phyloP scores from a whole-genome alignment of 192 early-diverging fungal genomes.

The Podila verticillata region DNA sequence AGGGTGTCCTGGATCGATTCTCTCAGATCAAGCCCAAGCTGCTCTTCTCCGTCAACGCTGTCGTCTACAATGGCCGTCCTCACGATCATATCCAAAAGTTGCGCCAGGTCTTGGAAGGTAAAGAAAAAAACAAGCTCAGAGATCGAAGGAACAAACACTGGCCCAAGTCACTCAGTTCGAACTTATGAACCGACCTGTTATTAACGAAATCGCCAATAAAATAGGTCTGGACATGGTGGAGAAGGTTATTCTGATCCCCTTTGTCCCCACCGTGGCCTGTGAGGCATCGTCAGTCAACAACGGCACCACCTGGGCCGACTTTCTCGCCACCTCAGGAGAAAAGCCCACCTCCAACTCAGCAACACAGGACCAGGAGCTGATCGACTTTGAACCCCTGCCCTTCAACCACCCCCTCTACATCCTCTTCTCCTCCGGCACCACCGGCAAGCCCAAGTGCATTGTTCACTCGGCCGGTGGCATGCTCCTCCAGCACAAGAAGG shows the following conservation, averaged over 20 bases:
- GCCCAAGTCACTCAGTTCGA: neutral
- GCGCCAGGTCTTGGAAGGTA: conserved; percentile 71
- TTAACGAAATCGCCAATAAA: neutral
- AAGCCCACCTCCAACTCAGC: conserved; percentile 54
- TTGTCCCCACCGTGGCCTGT: conserved; percentile 51
- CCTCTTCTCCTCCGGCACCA: conserved; percentile 94
- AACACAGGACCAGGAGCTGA: conserved; percentile 43
- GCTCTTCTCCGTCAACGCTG: conserved; percentile 89
- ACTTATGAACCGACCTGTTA: too few relatives aligned
- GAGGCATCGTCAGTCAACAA: conserved; percentile 39
- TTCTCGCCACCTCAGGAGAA: conserved; percentile 37
- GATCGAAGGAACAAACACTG: neutral
- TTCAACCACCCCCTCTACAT: conserved; percentile 94
- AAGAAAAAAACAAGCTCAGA: neutral
- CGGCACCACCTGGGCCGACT: conserved; percentile 36
- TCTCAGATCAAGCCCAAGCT: conserved; percentile 91
- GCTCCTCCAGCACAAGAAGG: conserved; percentile 93
- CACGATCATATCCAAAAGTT: conserved; percentile 84
- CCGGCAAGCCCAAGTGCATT: conserved; percentile 95
- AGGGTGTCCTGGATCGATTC: conserved; percentile 94
- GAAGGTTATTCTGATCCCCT: conserved; percentile 84
- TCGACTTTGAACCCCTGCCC: conserved; percentile 85
- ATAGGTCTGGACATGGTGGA: conserved; percentile 70
- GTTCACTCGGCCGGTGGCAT: conserved; percentile 93
- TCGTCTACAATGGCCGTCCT: conserved; percentile 92